Evolutionary conservation across 148 eudicot genomes (phyloP).

Genomic region (Rhododendron ovatum): DNA sequence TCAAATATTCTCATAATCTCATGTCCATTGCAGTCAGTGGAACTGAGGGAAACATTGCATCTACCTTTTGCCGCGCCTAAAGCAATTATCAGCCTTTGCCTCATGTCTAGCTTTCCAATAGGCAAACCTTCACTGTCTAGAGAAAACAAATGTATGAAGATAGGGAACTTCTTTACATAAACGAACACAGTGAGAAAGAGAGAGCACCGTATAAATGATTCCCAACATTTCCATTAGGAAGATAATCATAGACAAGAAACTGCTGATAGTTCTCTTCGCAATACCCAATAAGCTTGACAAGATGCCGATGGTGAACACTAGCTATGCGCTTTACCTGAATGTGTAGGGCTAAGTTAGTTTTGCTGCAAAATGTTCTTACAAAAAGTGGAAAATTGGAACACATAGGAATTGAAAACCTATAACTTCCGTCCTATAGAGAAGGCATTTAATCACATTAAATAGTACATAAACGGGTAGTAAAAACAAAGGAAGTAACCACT

Average conservation of each 20-base stretch:
- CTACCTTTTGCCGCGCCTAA: slow-evolving; percentile 23
- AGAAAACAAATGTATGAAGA: background rate
- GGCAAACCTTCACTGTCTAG: slow-evolving; percentile 21
- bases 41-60: background rate
- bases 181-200: background rate
- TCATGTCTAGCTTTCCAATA: slow-evolving; percentile 19
- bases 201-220: slow-evolving; percentile 16
- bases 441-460: background rate
- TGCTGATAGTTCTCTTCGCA: slow-evolving; percentile 14
- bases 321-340: slow-evolving; percentile 8
- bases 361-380: background rate
- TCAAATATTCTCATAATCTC: slow-evolving; percentile 2
- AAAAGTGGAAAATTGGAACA: background rate
- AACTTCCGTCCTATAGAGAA: background rate
- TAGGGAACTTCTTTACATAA: background rate
- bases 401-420: background rate
- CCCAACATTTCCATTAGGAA: slow-evolving; percentile 18
- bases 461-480: background rate
- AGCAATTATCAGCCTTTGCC: slow-evolving; percentile 18
- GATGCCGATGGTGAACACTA: slow-evolving; percentile 14
- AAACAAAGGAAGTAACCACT: background rate
- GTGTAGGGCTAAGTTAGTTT: background rate
- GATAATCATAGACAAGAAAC: slow-evolving; percentile 17
- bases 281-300: slow-evolving; percentile 15
- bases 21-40: background rate